Conservation (phyloP, 2,329 filamentous ascomycete genomes). For the Passalora sequoiae region DNA sequence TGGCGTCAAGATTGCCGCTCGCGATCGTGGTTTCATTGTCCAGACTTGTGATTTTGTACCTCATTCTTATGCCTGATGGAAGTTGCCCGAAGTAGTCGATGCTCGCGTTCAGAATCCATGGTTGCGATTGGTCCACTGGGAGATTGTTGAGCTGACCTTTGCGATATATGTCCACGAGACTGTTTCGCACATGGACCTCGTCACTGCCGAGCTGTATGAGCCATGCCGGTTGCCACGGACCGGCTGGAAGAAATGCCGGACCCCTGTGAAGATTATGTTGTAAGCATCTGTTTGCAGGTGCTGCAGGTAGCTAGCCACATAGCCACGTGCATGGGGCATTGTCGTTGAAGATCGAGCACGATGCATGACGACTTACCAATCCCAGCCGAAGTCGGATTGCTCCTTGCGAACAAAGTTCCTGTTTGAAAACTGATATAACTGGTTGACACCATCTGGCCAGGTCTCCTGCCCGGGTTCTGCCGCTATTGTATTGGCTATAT, state of each 20-base stretch:
- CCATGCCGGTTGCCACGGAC: constrained; percentile 57
- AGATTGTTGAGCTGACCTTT: constrained; percentile 55
- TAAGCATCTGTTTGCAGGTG: not conserved
- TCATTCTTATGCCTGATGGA: constrained; percentile 41
- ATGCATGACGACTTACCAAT: no score
- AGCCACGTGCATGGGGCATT: not conserved
- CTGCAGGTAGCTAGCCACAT: constrained; percentile 12
- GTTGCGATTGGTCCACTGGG: constrained; percentile 51
- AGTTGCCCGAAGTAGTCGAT: constrained; percentile 52
- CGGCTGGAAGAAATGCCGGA: constrained; percentile 56
- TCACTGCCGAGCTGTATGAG: constrained; percentile 47
- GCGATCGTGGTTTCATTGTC: constrained; percentile 40
- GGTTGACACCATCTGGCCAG: constrained; percentile 49
- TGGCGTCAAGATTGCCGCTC: constrained; percentile 37
- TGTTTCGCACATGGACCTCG: constrained; percentile 49
- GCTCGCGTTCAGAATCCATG: constrained; percentile 59
- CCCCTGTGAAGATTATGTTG: constrained; percentile 23
- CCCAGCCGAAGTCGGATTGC: constrained; percentile 61
- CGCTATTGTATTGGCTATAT: constrained; percentile 51
- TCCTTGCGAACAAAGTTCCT: constrained; percentile 57
- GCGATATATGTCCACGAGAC: constrained; percentile 55
- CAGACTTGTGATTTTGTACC: constrained; percentile 44
- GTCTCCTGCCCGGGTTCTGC: constrained; percentile 43
- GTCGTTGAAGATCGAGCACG: not conserved
- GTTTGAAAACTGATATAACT: constrained; percentile 49